A percentile compares a stretch with the other conserved stretches of the same genome.
Evolutionary conservation across 2,329 filamentous ascomycete species (phyloP).

Genomic region (Moelleriella libera): DNA sequence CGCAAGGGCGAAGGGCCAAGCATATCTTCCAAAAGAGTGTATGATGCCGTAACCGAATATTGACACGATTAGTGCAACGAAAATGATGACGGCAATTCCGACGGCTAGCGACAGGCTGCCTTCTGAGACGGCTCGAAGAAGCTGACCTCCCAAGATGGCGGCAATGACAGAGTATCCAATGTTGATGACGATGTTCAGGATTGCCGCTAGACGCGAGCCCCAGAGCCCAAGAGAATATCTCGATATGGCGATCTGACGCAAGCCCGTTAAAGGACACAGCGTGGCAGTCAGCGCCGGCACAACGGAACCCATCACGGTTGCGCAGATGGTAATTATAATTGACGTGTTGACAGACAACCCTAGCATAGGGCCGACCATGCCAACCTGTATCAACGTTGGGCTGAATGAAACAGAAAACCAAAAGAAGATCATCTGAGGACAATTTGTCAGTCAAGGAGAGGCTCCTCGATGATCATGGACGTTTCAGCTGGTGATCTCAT

Average conservation of each 20-base stretch:
- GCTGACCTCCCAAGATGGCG: constrained; percentile 9
- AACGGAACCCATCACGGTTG: constrained; percentile 2
- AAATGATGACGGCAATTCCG: constrained; percentile 9
- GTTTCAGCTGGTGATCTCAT: no score
- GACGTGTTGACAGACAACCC: constrained; percentile 5
- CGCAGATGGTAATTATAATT: constrained; percentile 4
- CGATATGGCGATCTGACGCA: constrained; percentile 7
- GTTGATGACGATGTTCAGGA: constrained; percentile 9
- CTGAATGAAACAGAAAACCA: constrained; percentile 6
- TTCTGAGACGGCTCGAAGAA: constrained; percentile 9
- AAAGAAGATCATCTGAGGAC: constrained; percentile 5
- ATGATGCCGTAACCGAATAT: constrained; percentile 10
- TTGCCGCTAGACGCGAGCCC: constrained; percentile 9
- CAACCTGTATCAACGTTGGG: constrained; percentile 5
- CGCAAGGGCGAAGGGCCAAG: constrained; percentile 8
- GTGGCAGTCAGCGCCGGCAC: constrained; percentile 5
- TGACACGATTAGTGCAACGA: constrained; percentile 9
- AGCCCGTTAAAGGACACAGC: constrained; percentile 3
- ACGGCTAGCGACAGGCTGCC: constrained; percentile 8
- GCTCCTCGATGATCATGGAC: no score
- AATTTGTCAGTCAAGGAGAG: no score
- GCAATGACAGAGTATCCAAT: constrained; percentile 9
- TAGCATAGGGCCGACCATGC: constrained; percentile 5
- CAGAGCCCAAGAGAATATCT: constrained; percentile 9
- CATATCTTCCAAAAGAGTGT: constrained; percentile 9